A percentile compares a stretch with the other conserved stretches of the same genome.
These are phyloP conservation scores for Nitzschia inconspicua DNA, from an alignment of 108 stramenopile genomes.

Conservation along the genomic window DNA sequence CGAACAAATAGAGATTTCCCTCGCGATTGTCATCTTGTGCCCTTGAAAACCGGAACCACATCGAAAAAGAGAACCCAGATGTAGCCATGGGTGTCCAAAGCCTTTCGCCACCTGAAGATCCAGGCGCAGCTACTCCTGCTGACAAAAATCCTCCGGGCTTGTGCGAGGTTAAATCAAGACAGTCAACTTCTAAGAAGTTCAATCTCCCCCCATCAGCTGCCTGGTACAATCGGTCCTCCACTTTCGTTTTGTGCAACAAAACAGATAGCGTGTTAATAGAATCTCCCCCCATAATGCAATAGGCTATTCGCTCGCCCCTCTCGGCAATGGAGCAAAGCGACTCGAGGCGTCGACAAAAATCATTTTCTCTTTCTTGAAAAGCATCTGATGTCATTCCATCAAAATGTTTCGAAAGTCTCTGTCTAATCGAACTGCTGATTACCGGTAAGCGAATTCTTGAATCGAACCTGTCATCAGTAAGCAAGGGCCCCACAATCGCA, in stretches of 20 bases:
- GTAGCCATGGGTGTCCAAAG: constrained; percentile 70
- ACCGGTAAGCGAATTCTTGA: constrained; percentile 67
- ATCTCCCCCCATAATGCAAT: constrained; percentile 72
- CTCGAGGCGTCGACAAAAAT: constrained; percentile 62
- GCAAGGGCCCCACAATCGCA: constrained; percentile 70
- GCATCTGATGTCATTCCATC: constrained; percentile 35
- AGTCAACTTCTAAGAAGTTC: constrained; percentile 74
- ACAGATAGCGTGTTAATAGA: constrained; percentile 71
- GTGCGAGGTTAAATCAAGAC: constrained; percentile 59
- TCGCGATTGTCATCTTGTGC: constrained; percentile 42
- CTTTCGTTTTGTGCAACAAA: constrained; percentile 65
- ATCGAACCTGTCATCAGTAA: constrained; percentile 47
- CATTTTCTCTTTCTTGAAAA: constrained; percentile 58
- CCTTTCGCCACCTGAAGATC: constrained; percentile 43
- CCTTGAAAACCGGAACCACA: constrained; percentile 70
- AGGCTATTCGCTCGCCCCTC: constrained; percentile 64
- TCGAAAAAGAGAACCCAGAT: constrained; percentile 72
- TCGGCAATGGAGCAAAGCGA: constrained; percentile 74
- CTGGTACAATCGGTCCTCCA: constrained; percentile 77
- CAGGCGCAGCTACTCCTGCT: constrained; percentile 37
- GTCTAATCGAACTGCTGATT: constrained; percentile 57
- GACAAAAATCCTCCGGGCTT: constrained; percentile 39
- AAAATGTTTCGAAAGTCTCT: constrained; percentile 22
- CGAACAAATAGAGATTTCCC: constrained; percentile 69
- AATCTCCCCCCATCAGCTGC: constrained; percentile 73